A percentile compares a stretch with the other conserved stretches of the same genome.
These are phyloP conservation scores for Globisporangium cylindrosporum DNA, from an alignment of 352 stramenopile genomes.

Conservation along the genomic window DNA sequence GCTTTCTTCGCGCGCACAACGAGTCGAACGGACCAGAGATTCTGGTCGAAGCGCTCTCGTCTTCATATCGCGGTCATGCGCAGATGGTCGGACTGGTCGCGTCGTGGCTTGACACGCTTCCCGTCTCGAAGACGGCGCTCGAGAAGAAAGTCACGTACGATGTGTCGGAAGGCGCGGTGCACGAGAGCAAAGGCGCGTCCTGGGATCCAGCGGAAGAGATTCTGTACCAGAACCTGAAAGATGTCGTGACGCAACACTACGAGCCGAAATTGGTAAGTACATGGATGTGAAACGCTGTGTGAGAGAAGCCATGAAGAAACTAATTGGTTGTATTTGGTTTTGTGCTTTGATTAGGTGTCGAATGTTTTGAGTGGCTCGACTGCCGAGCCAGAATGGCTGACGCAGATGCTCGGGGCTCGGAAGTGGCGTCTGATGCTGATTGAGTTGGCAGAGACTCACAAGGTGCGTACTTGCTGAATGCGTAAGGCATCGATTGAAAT, in stretches of 20 bases:
- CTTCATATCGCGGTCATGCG: conserved; percentile 81
- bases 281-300: neutral
- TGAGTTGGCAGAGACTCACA: conserved; percentile 81
- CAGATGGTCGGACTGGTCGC: conserved; percentile 87
- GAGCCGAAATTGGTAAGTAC: conserved; percentile 65
- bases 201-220: conserved; percentile 80
- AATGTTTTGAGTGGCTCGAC: conserved; percentile 81
- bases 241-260: conserved; percentile 78
- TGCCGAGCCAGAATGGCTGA: conserved; percentile 77
- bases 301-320: neutral
- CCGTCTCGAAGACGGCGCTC: conserved; percentile 50
- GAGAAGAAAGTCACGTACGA: conserved; percentile 81
- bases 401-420: conserved; percentile 73
- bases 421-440: conserved; percentile 87
- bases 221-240: conserved; percentile 71
- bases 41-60: conserved; percentile 82
- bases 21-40: conserved; percentile 83
- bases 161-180: conserved; percentile 56
- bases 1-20: conserved; percentile 74
- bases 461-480: conserved; percentile 33
- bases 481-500: neutral
- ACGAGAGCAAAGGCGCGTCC: conserved; percentile 63
- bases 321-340: neutral
- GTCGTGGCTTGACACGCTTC: conserved; percentile 74
- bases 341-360: conserved; percentile 41